A percentile compares a stretch with the other conserved stretches of the same genome.
Evolutionary conservation across 345 rosid genomes (phyloP).

Genomic region (Physaria fendleri): DNA sequence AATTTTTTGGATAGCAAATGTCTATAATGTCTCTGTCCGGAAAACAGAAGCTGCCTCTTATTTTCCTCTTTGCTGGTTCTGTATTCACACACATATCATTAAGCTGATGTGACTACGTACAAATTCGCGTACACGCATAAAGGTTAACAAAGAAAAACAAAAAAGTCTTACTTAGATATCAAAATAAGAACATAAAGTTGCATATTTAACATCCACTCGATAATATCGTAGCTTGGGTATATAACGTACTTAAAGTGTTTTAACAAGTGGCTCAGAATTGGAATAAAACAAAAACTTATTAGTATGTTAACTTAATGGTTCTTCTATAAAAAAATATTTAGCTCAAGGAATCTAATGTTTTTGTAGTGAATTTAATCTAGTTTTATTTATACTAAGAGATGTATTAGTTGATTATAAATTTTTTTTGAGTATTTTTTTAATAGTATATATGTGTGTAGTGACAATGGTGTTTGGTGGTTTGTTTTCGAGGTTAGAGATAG

Average conservation of each 20-base stretch:
- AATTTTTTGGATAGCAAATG: conserved; percentile 4
- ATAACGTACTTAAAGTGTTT: neutral
- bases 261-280: neutral
- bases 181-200: neutral
- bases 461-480: conserved; percentile 5
- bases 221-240: neutral
- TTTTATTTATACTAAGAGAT: no score
- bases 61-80: neutral
- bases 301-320: no score
- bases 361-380: no score
- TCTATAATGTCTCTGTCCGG: neutral
- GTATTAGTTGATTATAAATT: no score
- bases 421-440: no score
- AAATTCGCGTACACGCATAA: conserved; percentile 19
- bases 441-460: neutral
- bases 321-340: no score
- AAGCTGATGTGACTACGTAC: conserved; percentile 10
- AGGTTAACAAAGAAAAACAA: no score
- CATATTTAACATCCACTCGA: neutral
- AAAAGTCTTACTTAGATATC: no score
- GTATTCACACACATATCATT: conserved; percentile 21
- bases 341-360: no score
- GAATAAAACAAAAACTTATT: neutral
- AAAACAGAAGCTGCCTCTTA: neutral
- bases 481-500: conserved; percentile 10